Percentiles rank a stretch among this genome's conserved stretches.
These are phyloP conservation scores for Colletotrichum lupini DNA, from an alignment of 2,329 filamentous ascomycete species.

Conservation along the genomic window DNA sequence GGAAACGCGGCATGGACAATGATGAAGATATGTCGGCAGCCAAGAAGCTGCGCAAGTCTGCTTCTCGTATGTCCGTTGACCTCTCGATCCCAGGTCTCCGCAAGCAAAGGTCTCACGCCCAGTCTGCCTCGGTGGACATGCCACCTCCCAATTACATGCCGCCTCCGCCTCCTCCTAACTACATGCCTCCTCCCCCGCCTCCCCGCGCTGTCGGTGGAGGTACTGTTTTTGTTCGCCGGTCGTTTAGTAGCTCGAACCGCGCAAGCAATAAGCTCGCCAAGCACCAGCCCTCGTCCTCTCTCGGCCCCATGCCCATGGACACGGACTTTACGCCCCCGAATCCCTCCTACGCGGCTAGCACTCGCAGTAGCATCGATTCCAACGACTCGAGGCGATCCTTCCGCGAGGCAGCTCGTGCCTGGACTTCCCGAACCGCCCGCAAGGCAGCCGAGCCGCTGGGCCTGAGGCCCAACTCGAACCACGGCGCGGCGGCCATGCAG, in stretches of 20 bases:
- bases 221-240: slow-evolving; percentile 23
- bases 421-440: slow-evolving; percentile 25
- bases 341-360: slow-evolving; percentile 18
- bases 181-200: slow-evolving; percentile 24
- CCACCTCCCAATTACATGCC: slow-evolving; percentile 39
- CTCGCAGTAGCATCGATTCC: slow-evolving; percentile 36
- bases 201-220: slow-evolving; percentile 15
- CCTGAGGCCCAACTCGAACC: slow-evolving; percentile 57
- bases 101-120: slow-evolving; percentile 40
- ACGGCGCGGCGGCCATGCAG: slow-evolving; percentile 58
- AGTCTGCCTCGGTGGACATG: slow-evolving; percentile 40
- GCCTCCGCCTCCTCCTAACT: slow-evolving; percentile 31
- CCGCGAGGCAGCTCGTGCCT: slow-evolving; percentile 17
- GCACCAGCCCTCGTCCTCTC: slow-evolving; percentile 34
- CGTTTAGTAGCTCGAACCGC: slow-evolving; percentile 30
- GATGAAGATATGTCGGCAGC: slow-evolving; percentile 44
- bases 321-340: slow-evolving; percentile 22
- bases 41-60: slow-evolving; percentile 66
- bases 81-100: slow-evolving; percentile 47
- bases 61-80: slow-evolving; percentile 56
- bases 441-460: slow-evolving; percentile 43
- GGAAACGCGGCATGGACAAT: slow-evolving; percentile 56
- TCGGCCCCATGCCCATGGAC: slow-evolving; percentile 13
- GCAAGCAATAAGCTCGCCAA: slow-evolving; percentile 43
- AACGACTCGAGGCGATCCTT: slow-evolving; percentile 30